A percentile compares a stretch with the other conserved stretches of the same genome.
Conservation (phyloP, 306 rosid genomes). For the cucumber (Cucumis sativus) region Cucumber_9930_V3 NC_026659.2:30493501-30494000, state of each 20-base stretch:
- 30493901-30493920: conserved; percentile 12
- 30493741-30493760: conserved; percentile 17
- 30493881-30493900: conserved; percentile 19
- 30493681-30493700: conserved; percentile 15
- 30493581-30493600: conserved; percentile 24
- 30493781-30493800: conserved; percentile 23
- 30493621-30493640: conserved; percentile 18
- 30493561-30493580: conserved; percentile 19
- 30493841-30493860: conserved; percentile 31
- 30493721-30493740: conserved; percentile 20
- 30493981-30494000: conserved; percentile 31
- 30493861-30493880: conserved; percentile 25
- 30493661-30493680: conserved; percentile 28
- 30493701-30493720: conserved; percentile 17
- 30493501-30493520: conserved; percentile 17
- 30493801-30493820: conserved; percentile 18
- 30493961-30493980: conserved; percentile 16
- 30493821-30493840: conserved; percentile 25
- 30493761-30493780: conserved; percentile 19
- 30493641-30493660: conserved; percentile 14
- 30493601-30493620: conserved; percentile 19
- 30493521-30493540: conserved; percentile 21
- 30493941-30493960: conserved; percentile 19
- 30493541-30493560: conserved; percentile 12
- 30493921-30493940: conserved; percentile 19